Base-by-base conservation (phyloP, 176 grass and related monocot genomes). In the Avena atlantica region DNA sequence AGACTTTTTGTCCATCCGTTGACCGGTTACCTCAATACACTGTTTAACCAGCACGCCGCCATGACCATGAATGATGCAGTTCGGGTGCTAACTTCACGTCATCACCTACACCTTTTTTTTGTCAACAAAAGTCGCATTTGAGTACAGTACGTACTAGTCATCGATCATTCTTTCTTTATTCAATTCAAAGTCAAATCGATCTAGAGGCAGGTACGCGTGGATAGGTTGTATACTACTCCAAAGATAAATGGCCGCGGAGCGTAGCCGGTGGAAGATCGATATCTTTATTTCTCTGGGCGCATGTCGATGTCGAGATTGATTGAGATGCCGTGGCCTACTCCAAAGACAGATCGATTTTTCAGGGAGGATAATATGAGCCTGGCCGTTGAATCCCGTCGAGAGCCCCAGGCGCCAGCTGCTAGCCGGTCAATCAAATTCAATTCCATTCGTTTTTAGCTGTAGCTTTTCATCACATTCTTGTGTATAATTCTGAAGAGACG, bases 11-110 rank as follows among this genome's bases (percentile, higher is more conserved):
- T 65, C 62, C 12, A 65, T 2, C 62, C 12, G 24, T 29, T 27
- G 61, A 64, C 61, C 1, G 23, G 21, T 63, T 21, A 64, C 24
- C 3, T 27, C 61, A 64, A 13, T 64, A 64, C 24, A 65, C 62
- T 29, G 62, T 64, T 65, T 65, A 64, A 12, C 61, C 60, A 64
- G 9, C 62, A 29, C 62, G 24, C 12, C 62, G 24, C 24, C 62
- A 65, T 65, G 62, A 65, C 24, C 62, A 65, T 65, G 62, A 65
- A 65, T 65, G 62, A 65, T 65, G 24, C 62, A 65, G 62, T 65
- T 65, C 24, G 62, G 62, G 24, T 25, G 62, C 62, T 29, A 65
- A 65, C 21, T 65, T 27, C 62, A 65, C 11, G 11, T 64, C 61
- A 5, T 21, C 23, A 64, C 23, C 51, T 34, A 4, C 3, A 14